Base-by-base conservation (phyloP, 768 basidiomycete species). In the Podaxis sp. region DNA sequence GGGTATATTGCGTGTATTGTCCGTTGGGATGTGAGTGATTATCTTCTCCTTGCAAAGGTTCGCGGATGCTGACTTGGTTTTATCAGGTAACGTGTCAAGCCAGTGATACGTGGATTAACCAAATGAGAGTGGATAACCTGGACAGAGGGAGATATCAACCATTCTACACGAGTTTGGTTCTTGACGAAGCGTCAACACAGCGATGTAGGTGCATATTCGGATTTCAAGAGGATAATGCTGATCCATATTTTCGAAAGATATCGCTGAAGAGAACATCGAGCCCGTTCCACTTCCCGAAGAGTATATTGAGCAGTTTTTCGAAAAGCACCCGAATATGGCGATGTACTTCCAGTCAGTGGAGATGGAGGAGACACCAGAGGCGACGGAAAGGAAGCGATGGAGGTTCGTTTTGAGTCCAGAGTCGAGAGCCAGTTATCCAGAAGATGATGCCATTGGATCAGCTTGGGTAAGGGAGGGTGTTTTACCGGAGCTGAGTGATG, bases 1-100 rank as follows among this genome's bases (percentile, higher is more conserved):
- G 71, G 69, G 5, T 82, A 83, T 66, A 59, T 73, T 7, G 83
- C 80, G 22, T 79, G 78, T 52, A 79, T 84, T 44, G 72, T 75
- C 56, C 79, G 77, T 8, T 85, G 84, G 84, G 81, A 84, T 70
- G 82, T 84, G 64, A 51, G 75, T 71, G 22, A 1, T 13, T 38
- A 24, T 26, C 5, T 58, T 52, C 3, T 52, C 52, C 22, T 19
- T n/a, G 24, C 2, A 7, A 28, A 46, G 4, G 39, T n/a, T 3
- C 12, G 28, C 28, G 12, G n/a, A 67, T 53, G 28, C 54, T 59
- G 15, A 65, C n/a, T 33, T 33, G 26, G 4, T 52, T 42, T 8
- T 15, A 30, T 12, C 55, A 79, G 77, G 52, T 38, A n/a, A 66
- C 39, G 1, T 85, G 83, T 65, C 72, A 67, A 61, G 77, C 78